Conservation (phyloP, 371 early-diverging fungal genomes). For the Mucor indicus region DNA sequence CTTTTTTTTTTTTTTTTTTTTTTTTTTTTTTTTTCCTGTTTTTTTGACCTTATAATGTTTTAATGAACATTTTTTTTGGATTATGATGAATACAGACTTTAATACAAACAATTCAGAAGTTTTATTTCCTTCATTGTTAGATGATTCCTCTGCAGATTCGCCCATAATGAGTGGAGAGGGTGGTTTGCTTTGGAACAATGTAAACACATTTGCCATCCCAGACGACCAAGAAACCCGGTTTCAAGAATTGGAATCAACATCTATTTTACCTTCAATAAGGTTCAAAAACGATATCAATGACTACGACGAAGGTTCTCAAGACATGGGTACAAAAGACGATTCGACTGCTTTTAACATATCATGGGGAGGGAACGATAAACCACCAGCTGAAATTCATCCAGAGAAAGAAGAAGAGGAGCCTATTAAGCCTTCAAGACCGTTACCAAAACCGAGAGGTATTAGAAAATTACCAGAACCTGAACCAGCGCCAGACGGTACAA, state of each 20-base stretch:
- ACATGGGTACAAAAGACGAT: constrained; percentile 3
- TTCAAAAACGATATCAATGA: too few relatives aligned
- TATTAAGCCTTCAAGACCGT: constrained; percentile 19
- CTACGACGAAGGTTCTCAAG: background rate
- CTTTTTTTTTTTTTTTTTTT: too few relatives aligned
- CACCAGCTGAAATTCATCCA: constrained; percentile 35
- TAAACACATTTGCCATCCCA: constrained; percentile 14
- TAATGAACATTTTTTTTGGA: too few relatives aligned
- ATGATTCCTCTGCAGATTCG: too few relatives aligned
- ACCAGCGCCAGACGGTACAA: constrained; percentile 38
- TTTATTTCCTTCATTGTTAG: too few relatives aligned
- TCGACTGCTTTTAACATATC: constrained; percentile 41
- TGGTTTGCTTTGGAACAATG: constrained; percentile 12
- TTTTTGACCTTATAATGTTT: too few relatives aligned
- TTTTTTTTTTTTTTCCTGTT: too few relatives aligned
- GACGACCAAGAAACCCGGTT: constrained; percentile 6
- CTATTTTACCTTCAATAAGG: background rate
- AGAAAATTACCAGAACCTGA: constrained; percentile 46
- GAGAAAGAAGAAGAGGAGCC: constrained; percentile 11
- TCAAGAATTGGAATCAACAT: background rate
- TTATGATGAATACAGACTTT: too few relatives aligned
- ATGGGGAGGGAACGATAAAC: constrained; percentile 49
- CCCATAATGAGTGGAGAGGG: too few relatives aligned
- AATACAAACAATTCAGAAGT: too few relatives aligned
- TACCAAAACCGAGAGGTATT: constrained; percentile 49